phyloP scores from a whole-genome alignment of 2,329 filamentous ascomycete species.

The Nemania bipapillata region DNA sequence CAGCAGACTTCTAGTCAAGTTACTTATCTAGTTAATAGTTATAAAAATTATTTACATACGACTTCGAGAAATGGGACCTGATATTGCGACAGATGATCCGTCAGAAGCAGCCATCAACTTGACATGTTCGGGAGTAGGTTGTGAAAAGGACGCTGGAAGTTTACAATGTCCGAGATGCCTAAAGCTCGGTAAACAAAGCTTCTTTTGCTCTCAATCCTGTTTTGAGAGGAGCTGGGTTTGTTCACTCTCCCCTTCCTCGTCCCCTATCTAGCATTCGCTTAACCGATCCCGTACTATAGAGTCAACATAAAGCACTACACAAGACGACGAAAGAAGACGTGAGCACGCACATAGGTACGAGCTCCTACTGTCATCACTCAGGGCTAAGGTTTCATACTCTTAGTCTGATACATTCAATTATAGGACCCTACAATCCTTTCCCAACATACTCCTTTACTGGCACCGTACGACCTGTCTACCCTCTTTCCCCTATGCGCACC shows the following conservation, averaged over 20 bases:
- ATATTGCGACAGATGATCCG: not conserved
- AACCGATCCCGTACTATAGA: conserved; percentile 59
- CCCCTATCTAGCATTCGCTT: not conserved
- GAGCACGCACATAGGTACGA: conserved; percentile 66
- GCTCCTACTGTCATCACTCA: conserved; percentile 76
- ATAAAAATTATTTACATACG: not conserved
- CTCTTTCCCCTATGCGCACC: conserved; percentile 75
- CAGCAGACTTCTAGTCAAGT: not conserved
- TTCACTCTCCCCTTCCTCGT: not conserved
- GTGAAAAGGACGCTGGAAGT: conserved; percentile 82
- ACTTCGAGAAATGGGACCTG: not conserved
- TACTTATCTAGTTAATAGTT: not conserved
- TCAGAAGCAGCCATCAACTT: conserved; percentile 64
- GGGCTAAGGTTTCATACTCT: conserved; percentile 76
- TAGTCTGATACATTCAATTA: conserved; percentile 77
- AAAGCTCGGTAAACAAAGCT: conserved; percentile 88
- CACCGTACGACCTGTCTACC: conserved; percentile 83
- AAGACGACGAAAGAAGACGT: conserved; percentile 67
- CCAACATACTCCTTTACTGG: conserved; percentile 87
- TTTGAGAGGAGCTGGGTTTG: conserved; percentile 98
- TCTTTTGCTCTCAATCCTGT: conserved; percentile 97
- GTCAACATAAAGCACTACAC: conserved; percentile 82
- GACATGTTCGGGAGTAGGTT: conserved; percentile 83
- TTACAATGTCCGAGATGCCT: conserved; percentile 96
- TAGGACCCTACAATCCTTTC: conserved; percentile 90